A percentile compares a stretch with the other conserved stretches of the same genome.
These are phyloP conservation scores for Zopfia rhizophila DNA, from an alignment of 2,329 filamentous ascomycete genomes.

Conservation along the genomic window DNA sequence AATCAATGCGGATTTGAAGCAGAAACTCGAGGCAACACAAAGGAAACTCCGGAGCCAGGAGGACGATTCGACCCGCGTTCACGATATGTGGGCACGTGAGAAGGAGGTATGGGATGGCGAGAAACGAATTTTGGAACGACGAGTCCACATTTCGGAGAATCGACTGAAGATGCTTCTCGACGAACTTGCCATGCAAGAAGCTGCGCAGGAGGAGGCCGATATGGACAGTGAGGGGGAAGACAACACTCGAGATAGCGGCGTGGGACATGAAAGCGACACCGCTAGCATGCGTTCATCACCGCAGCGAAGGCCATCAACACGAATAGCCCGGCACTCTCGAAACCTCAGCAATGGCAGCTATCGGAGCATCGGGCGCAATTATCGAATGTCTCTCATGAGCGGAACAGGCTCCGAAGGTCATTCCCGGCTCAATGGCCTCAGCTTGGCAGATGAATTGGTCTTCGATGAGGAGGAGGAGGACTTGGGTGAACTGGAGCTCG, in stretches of 20 bases:
- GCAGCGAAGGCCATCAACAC: conserved; percentile 59
- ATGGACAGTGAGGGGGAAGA: conserved; percentile 71
- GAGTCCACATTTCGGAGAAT: conserved; percentile 88
- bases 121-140: conserved; percentile 82
- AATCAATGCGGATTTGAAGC: conserved; percentile 75
- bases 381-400: conserved; percentile 77
- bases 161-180: conserved; percentile 85
- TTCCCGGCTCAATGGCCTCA: conserved; percentile 72
- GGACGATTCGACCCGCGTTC: conserved; percentile 81
- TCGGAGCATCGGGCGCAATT: conserved; percentile 63
- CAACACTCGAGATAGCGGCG: conserved; percentile 66
- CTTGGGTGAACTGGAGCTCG: conserved; percentile 66
- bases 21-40: conserved; percentile 79
- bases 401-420: conserved; percentile 63
- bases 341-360: conserved; percentile 64
- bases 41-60: conserved; percentile 83
- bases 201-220: conserved; percentile 48
- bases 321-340: conserved; percentile 66
- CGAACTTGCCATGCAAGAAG: conserved; percentile 80
- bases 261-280: conserved; percentile 70
- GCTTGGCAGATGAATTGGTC: conserved; percentile 89
- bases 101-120: conserved; percentile 87
- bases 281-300: conserved; percentile 74
- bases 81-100: conserved; percentile 84
- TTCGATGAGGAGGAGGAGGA: conserved; percentile 80